A percentile compares a stretch with the other conserved stretches of the same genome.
These are phyloP conservation scores for Kluyveromyces dobzhanskii DNA, from an alignment of 805 yeast species.

Conservation along the genomic window DNA sequence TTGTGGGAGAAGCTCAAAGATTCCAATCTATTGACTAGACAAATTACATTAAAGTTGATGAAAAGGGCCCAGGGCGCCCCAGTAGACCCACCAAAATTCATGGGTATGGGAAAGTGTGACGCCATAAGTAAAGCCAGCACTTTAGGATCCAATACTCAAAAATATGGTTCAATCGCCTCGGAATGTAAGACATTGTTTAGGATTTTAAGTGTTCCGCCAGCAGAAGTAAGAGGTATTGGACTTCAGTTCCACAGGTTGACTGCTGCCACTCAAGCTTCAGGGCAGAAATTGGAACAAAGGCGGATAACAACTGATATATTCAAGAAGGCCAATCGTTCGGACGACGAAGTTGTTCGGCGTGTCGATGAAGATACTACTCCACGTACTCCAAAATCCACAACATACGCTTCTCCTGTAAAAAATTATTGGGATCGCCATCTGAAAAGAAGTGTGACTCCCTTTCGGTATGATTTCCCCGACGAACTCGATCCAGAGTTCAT, in stretches of 20 bases:
- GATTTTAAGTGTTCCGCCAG: conserved; percentile 48
- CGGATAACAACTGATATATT: not conserved
- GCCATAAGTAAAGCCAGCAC: conserved; percentile 48
- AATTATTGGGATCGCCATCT: conserved; percentile 9
- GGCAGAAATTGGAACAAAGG: conserved; percentile 12
- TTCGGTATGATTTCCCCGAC: conserved; percentile 14
- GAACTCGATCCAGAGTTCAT: conserved; percentile 61
- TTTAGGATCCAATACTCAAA: conserved; percentile 55
- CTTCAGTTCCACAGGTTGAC: conserved; percentile 55
- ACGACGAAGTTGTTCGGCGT: not conserved
- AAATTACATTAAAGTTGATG: conserved; percentile 58
- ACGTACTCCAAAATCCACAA: conserved; percentile 1
- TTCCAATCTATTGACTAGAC: conserved; percentile 42
- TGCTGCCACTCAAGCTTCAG: conserved; percentile 22
- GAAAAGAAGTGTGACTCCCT: conserved; percentile 10
- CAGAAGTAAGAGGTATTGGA: conserved; percentile 72
- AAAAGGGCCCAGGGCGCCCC: conserved; percentile 61
- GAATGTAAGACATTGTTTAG: conserved; percentile 52
- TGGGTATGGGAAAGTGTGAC: conserved; percentile 83
- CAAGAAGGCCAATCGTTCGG: not conserved
- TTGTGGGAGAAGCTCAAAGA: conserved; percentile 43
- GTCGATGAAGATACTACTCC: conserved; percentile 6
- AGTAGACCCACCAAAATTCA: conserved; percentile 60
- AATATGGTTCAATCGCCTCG: conserved; percentile 49
- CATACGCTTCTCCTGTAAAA: conserved; percentile 7